Evolutionary conservation across 345 rosid species (phyloP), one percentile per base, ranked within the genome.

Genomic region (Salix viminalis): DNA sequence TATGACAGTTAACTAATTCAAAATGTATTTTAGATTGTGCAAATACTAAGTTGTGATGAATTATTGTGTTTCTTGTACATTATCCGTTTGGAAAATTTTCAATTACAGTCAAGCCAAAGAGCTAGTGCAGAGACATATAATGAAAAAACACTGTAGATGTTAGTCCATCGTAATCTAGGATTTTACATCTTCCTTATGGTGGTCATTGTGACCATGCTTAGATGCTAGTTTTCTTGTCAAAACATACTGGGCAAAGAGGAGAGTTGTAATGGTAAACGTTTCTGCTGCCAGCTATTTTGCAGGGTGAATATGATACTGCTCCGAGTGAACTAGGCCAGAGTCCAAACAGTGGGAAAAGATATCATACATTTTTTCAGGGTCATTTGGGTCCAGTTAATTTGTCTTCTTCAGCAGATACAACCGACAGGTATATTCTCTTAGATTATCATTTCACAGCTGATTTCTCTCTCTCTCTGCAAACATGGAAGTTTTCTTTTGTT

Each of bases 301-400:
- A 88, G 89, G 93, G 84, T 83, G 98, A 90, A 86, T 89, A 83
- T 79, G 96, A 87, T 74, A 19, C 81, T 44, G 30, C 85, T 77
- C 64, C 90, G 69, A 85, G 74, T 68, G 98, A 91, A 76, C 88
- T 81, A 79, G 69, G 34, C 11, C 61, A 52, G 52, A 89, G 87
- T 58, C 73, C 87, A 75, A 87, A 85, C 82, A 83, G 89, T 74
- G 85, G 83, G 75, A 90, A 81, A 77, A 88, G 87, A 85, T 88
- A 88, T 9, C 92, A 94, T 84, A 85, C 91, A 75, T 82, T 96
- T 78, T 86, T 88, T 70, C 94, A 83, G 76, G 99, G 96, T 81
- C 98, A 96, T 77, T 92, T 97, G 4, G 98, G 97, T 72, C 98
- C 99, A 64, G 94, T 96, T 83, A 73, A 94, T 67, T 88, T 96